phyloP scores from a whole-genome alignment of 2,329 filamentous ascomycete genomes.

The Pyrenophora graminea region DNA sequence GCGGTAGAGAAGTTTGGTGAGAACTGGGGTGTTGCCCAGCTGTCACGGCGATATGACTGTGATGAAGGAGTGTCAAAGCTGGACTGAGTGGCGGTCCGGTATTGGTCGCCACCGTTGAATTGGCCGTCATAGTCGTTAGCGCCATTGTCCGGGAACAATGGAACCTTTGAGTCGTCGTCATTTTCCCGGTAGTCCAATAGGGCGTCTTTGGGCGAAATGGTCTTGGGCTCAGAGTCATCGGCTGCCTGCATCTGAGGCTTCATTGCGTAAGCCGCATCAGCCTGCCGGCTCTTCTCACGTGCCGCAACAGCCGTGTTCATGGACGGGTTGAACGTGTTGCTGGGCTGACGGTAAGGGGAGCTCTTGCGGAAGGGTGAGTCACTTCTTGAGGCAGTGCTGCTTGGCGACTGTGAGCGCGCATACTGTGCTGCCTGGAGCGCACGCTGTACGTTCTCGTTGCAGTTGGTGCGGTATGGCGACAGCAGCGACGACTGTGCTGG shows the following conservation, averaged over 20 bases:
- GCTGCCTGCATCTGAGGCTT: slow-evolving; percentile 46
- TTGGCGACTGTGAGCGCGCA: slow-evolving; percentile 63
- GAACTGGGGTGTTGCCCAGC: slow-evolving; percentile 44
- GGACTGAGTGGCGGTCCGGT: slow-evolving; percentile 42
- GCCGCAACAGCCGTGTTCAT: slow-evolving; percentile 60
- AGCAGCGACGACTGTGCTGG: slow-evolving; percentile 57
- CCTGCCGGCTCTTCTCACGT: slow-evolving; percentile 66
- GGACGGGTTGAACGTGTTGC: slow-evolving; percentile 48
- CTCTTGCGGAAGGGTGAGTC: slow-evolving; percentile 81
- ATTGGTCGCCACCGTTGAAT: slow-evolving; percentile 50
- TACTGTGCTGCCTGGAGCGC: slow-evolving; percentile 78
- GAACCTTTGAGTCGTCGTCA: slow-evolving; percentile 70
- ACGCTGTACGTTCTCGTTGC: slow-evolving; percentile 66
- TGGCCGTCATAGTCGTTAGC: slow-evolving; percentile 56
- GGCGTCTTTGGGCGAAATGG: slow-evolving; percentile 93
- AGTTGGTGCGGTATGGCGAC: slow-evolving; percentile 53
- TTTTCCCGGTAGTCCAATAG: slow-evolving; percentile 80
- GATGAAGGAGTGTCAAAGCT: slow-evolving; percentile 43
- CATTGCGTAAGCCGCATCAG: slow-evolving; percentile 57
- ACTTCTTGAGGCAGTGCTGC: slow-evolving; percentile 60
- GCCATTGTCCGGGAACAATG: slow-evolving; percentile 71
- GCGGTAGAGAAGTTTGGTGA: slow-evolving; percentile 41
- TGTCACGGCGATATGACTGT: slow-evolving; percentile 41
- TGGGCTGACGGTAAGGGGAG: slow-evolving; percentile 55
- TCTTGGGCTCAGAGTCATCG: slow-evolving; percentile 63